Base-by-base conservation (phyloP, 2,329 filamentous ascomycete genomes). In the Neoscytalidium dimidiatum region DNA sequence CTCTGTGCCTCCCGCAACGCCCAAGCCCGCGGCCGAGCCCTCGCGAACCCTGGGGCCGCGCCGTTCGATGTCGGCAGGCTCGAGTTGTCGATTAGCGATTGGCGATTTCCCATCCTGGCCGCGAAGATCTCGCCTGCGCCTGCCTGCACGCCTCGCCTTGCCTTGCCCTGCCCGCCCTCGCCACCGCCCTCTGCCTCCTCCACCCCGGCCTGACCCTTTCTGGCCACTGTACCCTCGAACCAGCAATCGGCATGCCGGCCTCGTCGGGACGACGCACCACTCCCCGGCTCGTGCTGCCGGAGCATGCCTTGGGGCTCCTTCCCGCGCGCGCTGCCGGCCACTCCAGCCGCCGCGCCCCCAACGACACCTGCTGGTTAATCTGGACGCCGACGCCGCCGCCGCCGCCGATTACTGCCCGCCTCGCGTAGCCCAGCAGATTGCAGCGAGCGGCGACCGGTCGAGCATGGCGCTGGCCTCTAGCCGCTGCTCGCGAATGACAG, bases 161-260 rank as follows among this genome's bases (percentile, higher is more conserved):
- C 56, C n/a, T n/a, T n/a, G n/a, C n/a, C n/a, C n/a, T n/a, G n/a
- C n/a, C n/a, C 56, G 38, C 28, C 26, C 21, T 60, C 41, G 56
- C 56, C 56, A 60, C 56, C 56, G 23, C 9, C 51, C n/a, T 44
- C 56, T n/a, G 14, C 52, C 7, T 13, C 46, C 23, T 43, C 35
- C 52, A 13, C 53, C 56, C 21, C 26, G 38, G 56, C 38, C 28
- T 33, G 35, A 31, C 56, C 56, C 26, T 41, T 60, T 60, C 56
- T 31, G 56, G 38, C 56, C 11, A 46, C 17, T 29, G 43, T 8
- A 17, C 43, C 41, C 56, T 46, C 28, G 21, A 46, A 31, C 38
- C 7, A 46, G 56, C 56, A 60, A 60, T 60, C 56, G 56, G 56
- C 56, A 60, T 60, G 56, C 56, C 56, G 56, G 56, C 56, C 56